Evolutionary conservation across 139 green algal genomes (phyloP).

Genomic region (Mesostigma viride): DNA sequence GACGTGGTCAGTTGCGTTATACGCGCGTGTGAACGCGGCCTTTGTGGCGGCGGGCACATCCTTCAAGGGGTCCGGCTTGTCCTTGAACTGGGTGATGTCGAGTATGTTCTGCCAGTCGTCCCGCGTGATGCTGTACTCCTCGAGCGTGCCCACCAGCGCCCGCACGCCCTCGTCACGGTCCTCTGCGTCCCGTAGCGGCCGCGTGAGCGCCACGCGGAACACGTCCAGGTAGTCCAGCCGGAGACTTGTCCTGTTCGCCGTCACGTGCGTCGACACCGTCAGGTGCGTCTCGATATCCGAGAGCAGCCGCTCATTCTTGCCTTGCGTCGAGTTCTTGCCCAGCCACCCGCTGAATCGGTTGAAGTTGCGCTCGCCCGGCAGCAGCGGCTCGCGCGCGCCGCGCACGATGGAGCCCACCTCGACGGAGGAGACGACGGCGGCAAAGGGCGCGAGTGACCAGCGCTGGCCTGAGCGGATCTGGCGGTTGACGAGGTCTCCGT

Average conservation of each 20-base stretch:
- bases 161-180: constrained; percentile 58
- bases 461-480: constrained; percentile 52
- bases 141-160: constrained; percentile 42
- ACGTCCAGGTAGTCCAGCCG: constrained; percentile 64
- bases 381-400: constrained; percentile 47
- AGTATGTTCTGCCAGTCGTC: constrained; percentile 36
- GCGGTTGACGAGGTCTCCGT: constrained; percentile 69
- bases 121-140: constrained; percentile 34
- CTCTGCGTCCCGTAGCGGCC: constrained; percentile 35
- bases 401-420: constrained; percentile 51
- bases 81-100: constrained; percentile 31
- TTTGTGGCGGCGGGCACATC: constrained; percentile 19
- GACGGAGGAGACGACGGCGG: constrained; percentile 52
- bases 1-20: constrained; percentile 32
- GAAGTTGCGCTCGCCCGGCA: constrained; percentile 37
- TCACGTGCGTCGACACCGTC: constrained; percentile 32
- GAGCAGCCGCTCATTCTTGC: constrained; percentile 82
- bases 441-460: constrained; percentile 62
- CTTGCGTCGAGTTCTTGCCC: constrained; percentile 63
- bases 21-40: constrained; percentile 38
- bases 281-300: constrained; percentile 74
- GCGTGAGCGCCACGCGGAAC: constrained; percentile 44
- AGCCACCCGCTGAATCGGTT: constrained; percentile 85
- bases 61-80: constrained; percentile 14
- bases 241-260: constrained; percentile 31